Percentiles rank a stretch among this genome's conserved stretches.
phyloP scores from a whole-genome alignment of 1,284 basidiomycete species.

The Afroboletus lepidellus region DNA sequence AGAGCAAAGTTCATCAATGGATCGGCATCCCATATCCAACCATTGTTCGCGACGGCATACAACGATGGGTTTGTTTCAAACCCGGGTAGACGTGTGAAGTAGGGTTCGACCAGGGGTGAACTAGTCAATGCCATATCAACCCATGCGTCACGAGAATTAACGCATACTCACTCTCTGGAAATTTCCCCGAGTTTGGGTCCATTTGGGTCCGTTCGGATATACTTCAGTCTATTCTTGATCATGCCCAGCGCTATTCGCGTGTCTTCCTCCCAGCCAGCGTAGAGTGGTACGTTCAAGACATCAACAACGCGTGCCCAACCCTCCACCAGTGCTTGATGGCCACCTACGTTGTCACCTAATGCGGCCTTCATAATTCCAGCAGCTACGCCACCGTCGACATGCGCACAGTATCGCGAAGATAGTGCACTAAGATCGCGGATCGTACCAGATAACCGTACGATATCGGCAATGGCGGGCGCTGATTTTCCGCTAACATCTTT shows the following conservation, averaged over 20 bases:
- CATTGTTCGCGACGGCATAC: conserved; percentile 93
- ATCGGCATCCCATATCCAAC: conserved; percentile 98
- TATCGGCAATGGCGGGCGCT: conserved; percentile 66
- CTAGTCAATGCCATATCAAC: conserved; percentile 41
- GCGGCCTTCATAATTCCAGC: conserved; percentile 74
- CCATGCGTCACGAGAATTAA: background rate
- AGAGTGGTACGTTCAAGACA: conserved; percentile 84
- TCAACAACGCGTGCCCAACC: conserved; percentile 79
- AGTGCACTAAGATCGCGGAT: conserved; percentile 60
- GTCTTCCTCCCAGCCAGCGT: conserved; percentile 84
- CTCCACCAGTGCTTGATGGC: conserved; percentile 57
- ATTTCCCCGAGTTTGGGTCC: conserved; percentile 88
- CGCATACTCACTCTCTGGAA: conserved; percentile 53
- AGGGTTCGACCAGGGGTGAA: conserved; percentile 79
- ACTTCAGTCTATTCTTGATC: conserved; percentile 75
- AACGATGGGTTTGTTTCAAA: conserved; percentile 63
- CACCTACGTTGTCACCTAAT: conserved; percentile 49
- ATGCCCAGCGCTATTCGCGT: conserved; percentile 70
- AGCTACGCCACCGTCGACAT: conserved; percentile 58
- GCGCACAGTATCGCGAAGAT: conserved; percentile 66
- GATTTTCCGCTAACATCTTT: conserved; percentile 56
- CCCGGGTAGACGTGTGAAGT: conserved; percentile 81
- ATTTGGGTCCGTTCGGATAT: conserved; percentile 76
- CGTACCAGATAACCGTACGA: conserved; percentile 53
- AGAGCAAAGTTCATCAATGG: conserved; percentile 94